Evolutionary conservation across 75 land plant genomes (phyloP).

Genomic region (Pinus taeda): DNA sequence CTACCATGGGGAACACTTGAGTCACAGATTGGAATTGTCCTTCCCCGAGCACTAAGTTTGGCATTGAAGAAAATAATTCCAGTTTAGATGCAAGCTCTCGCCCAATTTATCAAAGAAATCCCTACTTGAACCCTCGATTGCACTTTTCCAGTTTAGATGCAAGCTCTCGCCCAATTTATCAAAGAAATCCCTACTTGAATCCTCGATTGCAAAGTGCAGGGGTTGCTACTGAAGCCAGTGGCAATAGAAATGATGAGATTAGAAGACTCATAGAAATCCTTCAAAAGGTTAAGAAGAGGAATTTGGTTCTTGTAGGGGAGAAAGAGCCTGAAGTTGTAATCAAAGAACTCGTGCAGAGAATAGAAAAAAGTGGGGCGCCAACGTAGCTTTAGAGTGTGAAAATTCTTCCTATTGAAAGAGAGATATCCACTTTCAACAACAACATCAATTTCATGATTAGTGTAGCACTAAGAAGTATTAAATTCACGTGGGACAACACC

Average conservation of each 20-base stretch:
- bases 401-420: conserved; percentile 32
- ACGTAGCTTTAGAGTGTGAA: conserved; percentile 31
- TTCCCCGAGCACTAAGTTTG: too few relatives aligned
- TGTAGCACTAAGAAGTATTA: too few relatives aligned
- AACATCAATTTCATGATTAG: too few relatives aligned
- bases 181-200: conserved; percentile 37
- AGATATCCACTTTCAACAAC: not conserved
- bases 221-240: conserved; percentile 4
- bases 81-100: not conserved
- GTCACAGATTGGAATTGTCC: not conserved
- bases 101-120: conserved; percentile 14
- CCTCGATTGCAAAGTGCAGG: conserved; percentile 31
- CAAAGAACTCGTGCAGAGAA: conserved; percentile 35
- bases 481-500: too few relatives aligned
- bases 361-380: conserved; percentile 34
- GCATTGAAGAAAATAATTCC: too few relatives aligned
- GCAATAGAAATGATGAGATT: conserved; percentile 41
- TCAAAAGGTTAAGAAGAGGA: conserved; percentile 40
- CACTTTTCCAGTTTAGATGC: conserved; percentile 10
- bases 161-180: conserved; percentile 3
- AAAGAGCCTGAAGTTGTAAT: conserved; percentile 46
- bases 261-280: conserved; percentile 55
- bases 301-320: conserved; percentile 76
- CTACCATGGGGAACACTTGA: too few relatives aligned
- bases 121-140: conserved; percentile 46